Evolutionary conservation across 176 grass and related monocot genomes (phyloP).

Genomic region (Pontederia paniculata): DNA sequence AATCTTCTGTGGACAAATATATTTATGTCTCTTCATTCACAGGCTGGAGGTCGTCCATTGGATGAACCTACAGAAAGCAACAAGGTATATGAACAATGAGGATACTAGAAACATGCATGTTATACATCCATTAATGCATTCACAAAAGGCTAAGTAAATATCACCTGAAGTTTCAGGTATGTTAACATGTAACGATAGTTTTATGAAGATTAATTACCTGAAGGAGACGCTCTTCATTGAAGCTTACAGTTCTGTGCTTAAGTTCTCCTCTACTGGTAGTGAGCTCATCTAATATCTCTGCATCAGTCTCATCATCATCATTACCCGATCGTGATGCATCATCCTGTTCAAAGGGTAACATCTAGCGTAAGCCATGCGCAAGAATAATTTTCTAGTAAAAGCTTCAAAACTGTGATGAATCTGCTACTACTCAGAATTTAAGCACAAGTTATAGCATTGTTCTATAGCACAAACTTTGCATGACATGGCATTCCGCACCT

Average conservation of each 20-base stretch:
- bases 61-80: no score
- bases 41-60: no score
- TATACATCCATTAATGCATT: no score
- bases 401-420: background rate
- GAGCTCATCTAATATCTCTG: constrained; percentile 80
- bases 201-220: constrained; percentile 33
- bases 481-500: constrained; percentile 8
- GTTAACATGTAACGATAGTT: background rate
- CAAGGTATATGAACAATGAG: no score
- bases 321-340: constrained; percentile 27
- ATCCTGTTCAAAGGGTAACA: constrained; percentile 26
- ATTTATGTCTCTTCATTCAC: no score
- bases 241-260: constrained; percentile 36
- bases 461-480: background rate
- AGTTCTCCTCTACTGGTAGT: constrained; percentile 80
- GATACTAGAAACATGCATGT: background rate
- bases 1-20: no score
- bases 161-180: no score
- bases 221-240: constrained; percentile 37
- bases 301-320: constrained; percentile 30
- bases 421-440: background rate
- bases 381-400: background rate
- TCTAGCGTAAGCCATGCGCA: background rate
- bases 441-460: background rate
- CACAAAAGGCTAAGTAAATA: background rate